These are phyloP conservation scores for Candida freyschussii DNA, from an alignment of 1,139 yeast species.

Conservation along the genomic window DNA sequence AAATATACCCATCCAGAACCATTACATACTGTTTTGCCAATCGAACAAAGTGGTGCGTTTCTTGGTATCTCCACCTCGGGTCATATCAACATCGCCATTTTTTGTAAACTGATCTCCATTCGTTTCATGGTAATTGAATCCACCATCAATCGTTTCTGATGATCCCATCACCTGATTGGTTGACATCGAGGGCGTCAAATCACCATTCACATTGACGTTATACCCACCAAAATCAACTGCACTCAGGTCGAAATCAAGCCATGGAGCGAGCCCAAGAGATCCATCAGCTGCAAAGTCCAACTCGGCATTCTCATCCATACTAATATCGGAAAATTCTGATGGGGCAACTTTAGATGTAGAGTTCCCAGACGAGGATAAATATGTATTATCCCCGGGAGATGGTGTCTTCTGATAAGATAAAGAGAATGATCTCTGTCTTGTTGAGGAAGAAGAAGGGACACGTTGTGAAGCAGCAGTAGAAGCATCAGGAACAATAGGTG, in stretches of 20 bases:
- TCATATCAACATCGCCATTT: too few relatives aligned
- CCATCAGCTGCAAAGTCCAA: conserved; percentile 59
- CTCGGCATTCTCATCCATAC: conserved; percentile 18
- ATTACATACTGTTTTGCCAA: conserved; percentile 22
- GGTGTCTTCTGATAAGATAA: conserved; percentile 3
- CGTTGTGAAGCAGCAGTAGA: conserved; percentile 10
- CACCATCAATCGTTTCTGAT: conserved; percentile 1
- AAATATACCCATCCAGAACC: conserved; percentile 2
- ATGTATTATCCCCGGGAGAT: neutral
- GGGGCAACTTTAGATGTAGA: too few relatives aligned
- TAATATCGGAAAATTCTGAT: conserved; percentile 5
- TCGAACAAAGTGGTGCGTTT: conserved; percentile 19
- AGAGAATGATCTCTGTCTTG: conserved; percentile 8
- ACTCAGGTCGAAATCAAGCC: conserved; percentile 30
- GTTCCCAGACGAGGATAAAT: neutral
- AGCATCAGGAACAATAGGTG: conserved; percentile 22
- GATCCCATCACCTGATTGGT: too few relatives aligned
- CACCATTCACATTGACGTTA: conserved; percentile 10
- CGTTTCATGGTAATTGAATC: too few relatives aligned
- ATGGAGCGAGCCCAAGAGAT: conserved; percentile 58
- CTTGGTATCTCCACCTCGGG: conserved; percentile 3
- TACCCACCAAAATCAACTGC: conserved; percentile 11
- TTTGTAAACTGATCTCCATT: too few relatives aligned
- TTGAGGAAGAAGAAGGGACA: conserved; percentile 4
- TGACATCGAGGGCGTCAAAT: conserved; percentile 10